Conservation (phyloP, 2,329 filamentous ascomycete species). For the Monosporascus cannonballus region DNA sequence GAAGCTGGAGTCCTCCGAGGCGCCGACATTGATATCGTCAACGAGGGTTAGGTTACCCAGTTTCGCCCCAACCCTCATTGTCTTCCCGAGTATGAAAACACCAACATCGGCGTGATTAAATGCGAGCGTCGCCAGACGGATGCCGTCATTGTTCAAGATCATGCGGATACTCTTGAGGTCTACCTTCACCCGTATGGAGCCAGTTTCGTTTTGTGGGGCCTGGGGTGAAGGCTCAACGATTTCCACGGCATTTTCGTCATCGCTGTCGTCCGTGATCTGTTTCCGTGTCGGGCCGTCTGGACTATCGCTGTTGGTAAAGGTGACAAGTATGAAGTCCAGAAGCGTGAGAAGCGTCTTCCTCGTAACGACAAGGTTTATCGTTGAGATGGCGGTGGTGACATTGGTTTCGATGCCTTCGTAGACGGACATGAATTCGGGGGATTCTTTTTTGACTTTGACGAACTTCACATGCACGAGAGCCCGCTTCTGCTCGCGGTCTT, state of each 20-base stretch:
- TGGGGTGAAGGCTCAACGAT: conserved; percentile 31
- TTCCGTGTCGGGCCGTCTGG: conserved; percentile 26
- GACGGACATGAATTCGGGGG: conserved; percentile 85
- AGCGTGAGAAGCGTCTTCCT: conserved; percentile 86
- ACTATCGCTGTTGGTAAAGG: conserved; percentile 63
- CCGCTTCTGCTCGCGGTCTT: conserved; percentile 69
- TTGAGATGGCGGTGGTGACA: conserved; percentile 83
- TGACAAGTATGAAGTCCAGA: conserved; percentile 88
- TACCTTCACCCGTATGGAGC: conserved; percentile 88
- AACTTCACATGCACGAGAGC: conserved; percentile 88
- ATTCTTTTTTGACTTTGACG: conserved; percentile 79
- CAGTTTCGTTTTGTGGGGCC: conserved; percentile 40
- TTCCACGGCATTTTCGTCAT: conserved; percentile 33
- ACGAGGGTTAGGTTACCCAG: conserved; percentile 84
- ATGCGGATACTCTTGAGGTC: conserved; percentile 89
- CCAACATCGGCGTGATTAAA: conserved; percentile 89
- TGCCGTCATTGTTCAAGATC: conserved; percentile 96
- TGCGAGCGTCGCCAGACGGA: conserved; percentile 85
- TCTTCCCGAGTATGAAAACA: conserved; percentile 77
- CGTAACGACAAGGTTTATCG: conserved; percentile 93
- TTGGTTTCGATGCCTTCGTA: conserved; percentile 95
- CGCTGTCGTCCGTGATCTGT: conserved; percentile 26
- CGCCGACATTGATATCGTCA: conserved; percentile 90
- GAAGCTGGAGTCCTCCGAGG: conserved; percentile 71
- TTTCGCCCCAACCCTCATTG: conserved; percentile 81